Conservation (phyloP, 495 filamentous ascomycete genomes). For the Neurospora sp. region DNA sequence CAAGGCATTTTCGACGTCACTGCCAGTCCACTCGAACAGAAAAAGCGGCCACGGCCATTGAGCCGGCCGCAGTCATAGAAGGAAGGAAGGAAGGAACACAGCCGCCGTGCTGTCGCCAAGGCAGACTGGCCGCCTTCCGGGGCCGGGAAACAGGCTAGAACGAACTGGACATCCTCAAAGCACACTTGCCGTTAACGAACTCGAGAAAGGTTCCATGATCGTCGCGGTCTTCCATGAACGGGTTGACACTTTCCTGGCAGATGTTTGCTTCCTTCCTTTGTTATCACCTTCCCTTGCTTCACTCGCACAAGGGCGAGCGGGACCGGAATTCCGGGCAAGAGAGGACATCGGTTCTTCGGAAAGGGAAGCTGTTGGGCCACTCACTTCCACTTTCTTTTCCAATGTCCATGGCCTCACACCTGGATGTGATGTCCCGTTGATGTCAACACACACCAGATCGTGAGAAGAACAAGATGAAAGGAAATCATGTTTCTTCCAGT, state of each 20-base stretch:
- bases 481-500: neutral
- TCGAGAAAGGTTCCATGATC: neutral
- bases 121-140: neutral
- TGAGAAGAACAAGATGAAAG: neutral
- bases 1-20: neutral
- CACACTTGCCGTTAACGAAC: neutral
- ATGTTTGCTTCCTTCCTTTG: neutral
- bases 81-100: neutral
- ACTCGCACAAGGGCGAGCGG: neutral
- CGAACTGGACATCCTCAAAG: neutral
- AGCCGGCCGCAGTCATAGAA: neutral
- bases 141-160: neutral
- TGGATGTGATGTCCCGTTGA: neutral
- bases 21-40: neutral
- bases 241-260: neutral
- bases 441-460: neutral
- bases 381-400: neutral
- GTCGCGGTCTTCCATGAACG: neutral
- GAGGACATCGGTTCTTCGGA: neutral
- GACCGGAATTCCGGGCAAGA: neutral
- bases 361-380: neutral
- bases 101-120: neutral
- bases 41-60: neutral
- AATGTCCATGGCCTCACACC: neutral
- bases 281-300: neutral